Base-by-base conservation (phyloP, 495 filamentous ascomycete species). In the Xeromyces bisporus region DNA sequence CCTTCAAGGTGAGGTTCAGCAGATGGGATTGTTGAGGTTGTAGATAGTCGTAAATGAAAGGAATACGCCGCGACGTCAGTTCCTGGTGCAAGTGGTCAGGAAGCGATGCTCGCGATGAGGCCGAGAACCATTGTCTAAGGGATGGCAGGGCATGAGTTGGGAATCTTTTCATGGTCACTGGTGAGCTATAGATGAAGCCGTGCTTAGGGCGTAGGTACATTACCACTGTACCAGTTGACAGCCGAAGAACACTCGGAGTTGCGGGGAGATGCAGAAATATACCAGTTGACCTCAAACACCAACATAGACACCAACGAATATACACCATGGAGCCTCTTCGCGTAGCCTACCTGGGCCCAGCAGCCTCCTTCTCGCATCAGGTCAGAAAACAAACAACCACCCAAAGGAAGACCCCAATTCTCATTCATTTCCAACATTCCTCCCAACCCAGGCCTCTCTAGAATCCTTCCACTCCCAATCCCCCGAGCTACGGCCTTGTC, bases 301-400 rank as follows among this genome's bases (percentile, higher is more conserved):
- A n/a, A n/a, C n/a, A n/a, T n/a, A n/a, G n/a, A n/a, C n/a, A n/a
- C n/a, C n/a, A n/a, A n/a, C n/a, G n/a, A n/a, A n/a, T n/a, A n/a
- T n/a, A n/a, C n/a, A n/a, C n/a, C n/a, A n/a, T n/a, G 43, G 39
- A 43, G 29, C 38, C 37, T 18, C 32, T 55, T 29, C 50, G 36
- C 36, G 80, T 93, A 15, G 76, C 79, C 21, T 96, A 78, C 47
- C 54, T 96, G n/a, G 87, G 87, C 11, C 86, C 87, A 7, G 40
- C 61, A 11, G 70, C 79, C 3, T 87, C 84, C 7, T 93, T 91
- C 53, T 86, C 89, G 7, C 86, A 96, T 53, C 86, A 94, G 71
- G 86, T 91, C 44, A 41, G 48, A 31, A 35, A 24, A 15, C 32
- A 28, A 25, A 14, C 5, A 18, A 15, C 9, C 3, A 5, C 17